Conservation (phyloP, 2,329 filamentous ascomycete species). For the Fusarium citri region DNA sequence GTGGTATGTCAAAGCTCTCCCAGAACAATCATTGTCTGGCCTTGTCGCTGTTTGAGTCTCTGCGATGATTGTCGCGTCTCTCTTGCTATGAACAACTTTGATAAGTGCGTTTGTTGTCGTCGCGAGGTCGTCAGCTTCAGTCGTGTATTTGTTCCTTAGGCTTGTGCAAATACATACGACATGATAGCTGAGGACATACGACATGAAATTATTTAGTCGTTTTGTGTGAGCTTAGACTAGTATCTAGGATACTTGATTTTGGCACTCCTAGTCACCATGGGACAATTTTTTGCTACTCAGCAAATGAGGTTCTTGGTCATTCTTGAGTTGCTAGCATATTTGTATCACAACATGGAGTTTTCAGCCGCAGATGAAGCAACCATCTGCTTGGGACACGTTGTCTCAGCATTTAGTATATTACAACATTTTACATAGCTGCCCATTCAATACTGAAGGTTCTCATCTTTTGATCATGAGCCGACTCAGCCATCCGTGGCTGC, state of each 20-base stretch:
- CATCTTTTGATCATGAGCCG: slow-evolving; percentile 57
- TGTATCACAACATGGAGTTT: not conserved
- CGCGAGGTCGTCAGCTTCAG: slow-evolving; percentile 90
- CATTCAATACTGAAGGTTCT: slow-evolving; percentile 90
- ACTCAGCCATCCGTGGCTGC: slow-evolving; percentile 51
- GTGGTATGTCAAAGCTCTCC: slow-evolving; percentile 92
- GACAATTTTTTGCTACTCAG: slow-evolving; percentile 2
- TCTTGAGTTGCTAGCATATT: slow-evolving; percentile 26
- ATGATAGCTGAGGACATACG: not conserved
- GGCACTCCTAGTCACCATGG: not conserved
- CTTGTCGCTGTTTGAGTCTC: slow-evolving; percentile 91
- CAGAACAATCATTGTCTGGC: slow-evolving; percentile 93
- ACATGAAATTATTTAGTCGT: not conserved
- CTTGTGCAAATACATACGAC: not conserved
- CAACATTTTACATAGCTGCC: slow-evolving; percentile 80
- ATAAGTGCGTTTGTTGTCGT: slow-evolving; percentile 94
- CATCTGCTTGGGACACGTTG: slow-evolving; percentile 12
- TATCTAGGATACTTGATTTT: not conserved
- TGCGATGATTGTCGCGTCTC: slow-evolving; percentile 96
- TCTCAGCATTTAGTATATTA: slow-evolving; percentile 29
- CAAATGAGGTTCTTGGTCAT: not conserved
- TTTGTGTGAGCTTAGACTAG: not conserved
- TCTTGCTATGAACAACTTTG: slow-evolving; percentile 96
- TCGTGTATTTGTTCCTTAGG: slow-evolving; percentile 83
- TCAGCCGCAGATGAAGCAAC: slow-evolving; percentile 7